A percentile compares a stretch with the other conserved stretches of the same genome.
Conservation (phyloP, 2,329 filamentous ascomycete genomes). For the Fusarium continuum region DNA sequence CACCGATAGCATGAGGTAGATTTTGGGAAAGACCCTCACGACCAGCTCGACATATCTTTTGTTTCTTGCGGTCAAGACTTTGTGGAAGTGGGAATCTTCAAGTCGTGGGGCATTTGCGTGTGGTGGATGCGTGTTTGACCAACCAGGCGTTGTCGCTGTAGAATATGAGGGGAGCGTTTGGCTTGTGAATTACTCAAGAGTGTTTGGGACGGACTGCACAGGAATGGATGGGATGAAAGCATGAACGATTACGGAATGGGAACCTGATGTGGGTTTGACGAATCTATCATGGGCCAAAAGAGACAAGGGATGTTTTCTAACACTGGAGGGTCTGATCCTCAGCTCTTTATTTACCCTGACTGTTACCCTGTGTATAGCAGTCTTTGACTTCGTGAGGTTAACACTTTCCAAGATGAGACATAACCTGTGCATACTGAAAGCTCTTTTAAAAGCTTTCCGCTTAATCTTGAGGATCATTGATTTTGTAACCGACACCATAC, state of each 20-base stretch:
- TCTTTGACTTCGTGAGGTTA: background rate
- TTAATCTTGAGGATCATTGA: too few relatives aligned
- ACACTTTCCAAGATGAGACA: background rate
- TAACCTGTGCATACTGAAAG: conserved; percentile 22
- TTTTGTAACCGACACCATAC: too few relatives aligned
- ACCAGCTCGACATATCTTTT: conserved; percentile 10
- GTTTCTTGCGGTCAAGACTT: conserved; percentile 25
- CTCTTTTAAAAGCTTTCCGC: conserved; percentile 14
- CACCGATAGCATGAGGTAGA: background rate
- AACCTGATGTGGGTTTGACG: conserved; percentile 40
- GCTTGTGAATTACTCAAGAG: conserved; percentile 32
- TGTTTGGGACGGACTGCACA: conserved; percentile 32
- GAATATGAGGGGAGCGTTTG: conserved; percentile 16
- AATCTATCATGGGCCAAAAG: conserved; percentile 42
- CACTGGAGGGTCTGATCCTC: conserved; percentile 14
- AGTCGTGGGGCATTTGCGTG: conserved; percentile 23
- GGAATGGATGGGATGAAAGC: conserved; percentile 39
- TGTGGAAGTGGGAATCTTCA: conserved; percentile 21
- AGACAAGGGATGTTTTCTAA: conserved; percentile 41
- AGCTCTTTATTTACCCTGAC: background rate
- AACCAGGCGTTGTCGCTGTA: conserved; percentile 18
- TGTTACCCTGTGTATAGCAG: background rate
- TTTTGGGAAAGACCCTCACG: conserved; percentile 1
- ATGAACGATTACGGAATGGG: conserved; percentile 42
- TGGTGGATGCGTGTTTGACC: conserved; percentile 22